Conservation (phyloP, 148 eudicot genomes). For the Amaranthus cruentus region DNA sequence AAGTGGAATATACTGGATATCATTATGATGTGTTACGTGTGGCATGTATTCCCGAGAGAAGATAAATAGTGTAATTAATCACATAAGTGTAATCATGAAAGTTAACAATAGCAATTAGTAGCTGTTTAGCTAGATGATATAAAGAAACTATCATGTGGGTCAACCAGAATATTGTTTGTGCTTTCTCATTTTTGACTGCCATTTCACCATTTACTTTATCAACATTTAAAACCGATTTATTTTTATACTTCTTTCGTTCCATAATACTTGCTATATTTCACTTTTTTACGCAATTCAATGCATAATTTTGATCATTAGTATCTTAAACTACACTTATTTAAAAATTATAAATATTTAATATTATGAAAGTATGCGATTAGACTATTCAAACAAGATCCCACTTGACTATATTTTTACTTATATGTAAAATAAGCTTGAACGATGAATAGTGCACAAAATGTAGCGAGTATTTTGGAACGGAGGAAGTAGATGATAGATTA, state of each 20-base stretch:
- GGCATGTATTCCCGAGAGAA: slow-evolving; percentile 4
- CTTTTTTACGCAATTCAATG: not conserved
- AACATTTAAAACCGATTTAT: not conserved
- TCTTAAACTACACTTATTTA: not conserved
- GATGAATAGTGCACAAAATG: too few species aligned
- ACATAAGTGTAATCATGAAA: slow-evolving; percentile 31
- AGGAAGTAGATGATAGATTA: too few species aligned
- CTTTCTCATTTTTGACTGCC: slow-evolving; percentile 26
- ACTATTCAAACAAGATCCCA: not conserved
- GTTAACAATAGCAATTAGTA: slow-evolving; percentile 25
- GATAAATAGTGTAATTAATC: slow-evolving; percentile 13
- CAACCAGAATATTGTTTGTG: slow-evolving; percentile 19
- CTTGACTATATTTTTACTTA: too few species aligned
- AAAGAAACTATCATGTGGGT: slow-evolving; percentile 16
- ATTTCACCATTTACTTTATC: slow-evolving; percentile 8
- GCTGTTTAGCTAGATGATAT: slow-evolving; percentile 8
- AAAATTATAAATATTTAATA: not conserved
- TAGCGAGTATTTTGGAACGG: too few species aligned
- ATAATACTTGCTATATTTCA: not conserved
- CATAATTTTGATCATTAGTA: too few species aligned
- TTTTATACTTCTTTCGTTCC: not conserved
- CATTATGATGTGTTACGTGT: not conserved
- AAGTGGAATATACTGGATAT: too few species aligned
- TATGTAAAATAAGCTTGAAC: too few species aligned
- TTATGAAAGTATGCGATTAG: not conserved